Conservation (phyloP, 495 filamentous ascomycete genomes). For the Pseudomonodictys pantanalensis region DNA sequence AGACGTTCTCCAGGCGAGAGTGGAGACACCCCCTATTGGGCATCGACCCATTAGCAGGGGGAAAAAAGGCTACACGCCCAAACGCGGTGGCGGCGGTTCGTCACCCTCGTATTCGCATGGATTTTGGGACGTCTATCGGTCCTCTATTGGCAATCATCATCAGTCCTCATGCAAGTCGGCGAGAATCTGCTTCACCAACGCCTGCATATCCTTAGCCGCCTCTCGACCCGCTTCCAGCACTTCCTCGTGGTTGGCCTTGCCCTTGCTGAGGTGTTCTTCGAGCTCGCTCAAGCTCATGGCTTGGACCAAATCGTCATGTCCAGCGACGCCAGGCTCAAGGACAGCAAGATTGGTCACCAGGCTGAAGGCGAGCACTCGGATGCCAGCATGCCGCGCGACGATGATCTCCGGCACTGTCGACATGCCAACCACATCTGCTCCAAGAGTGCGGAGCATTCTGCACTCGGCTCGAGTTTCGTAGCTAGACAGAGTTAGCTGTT, state of each 20-base stretch:
- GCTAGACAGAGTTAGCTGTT: slow-evolving; percentile 39
- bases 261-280: slow-evolving; percentile 55
- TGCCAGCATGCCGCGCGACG: slow-evolving; percentile 66
- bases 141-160: not conserved
- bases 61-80: too few species aligned
- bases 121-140: too few species aligned
- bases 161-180: slow-evolving; percentile 31
- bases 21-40: too few species aligned
- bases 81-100: too few species aligned
- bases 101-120: too few species aligned
- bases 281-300: slow-evolving; percentile 49
- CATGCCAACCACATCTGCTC: slow-evolving; percentile 76
- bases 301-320: slow-evolving; percentile 50
- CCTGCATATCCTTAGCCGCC: slow-evolving; percentile 67
- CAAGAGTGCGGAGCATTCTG: slow-evolving; percentile 63
- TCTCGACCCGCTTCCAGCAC: slow-evolving; percentile 62
- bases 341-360: slow-evolving; percentile 75
- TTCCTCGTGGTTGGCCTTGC: slow-evolving; percentile 70
- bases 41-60: too few species aligned
- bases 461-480: slow-evolving; percentile 79
- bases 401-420: slow-evolving; percentile 76
- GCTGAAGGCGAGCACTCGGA: slow-evolving; percentile 70
- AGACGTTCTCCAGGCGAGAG: too few species aligned
- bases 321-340: slow-evolving; percentile 59
- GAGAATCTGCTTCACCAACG: slow-evolving; percentile 42